Base-by-base conservation (phyloP, 2,329 filamentous ascomycete species). In the Westerdykella aurantiaca region DNA sequence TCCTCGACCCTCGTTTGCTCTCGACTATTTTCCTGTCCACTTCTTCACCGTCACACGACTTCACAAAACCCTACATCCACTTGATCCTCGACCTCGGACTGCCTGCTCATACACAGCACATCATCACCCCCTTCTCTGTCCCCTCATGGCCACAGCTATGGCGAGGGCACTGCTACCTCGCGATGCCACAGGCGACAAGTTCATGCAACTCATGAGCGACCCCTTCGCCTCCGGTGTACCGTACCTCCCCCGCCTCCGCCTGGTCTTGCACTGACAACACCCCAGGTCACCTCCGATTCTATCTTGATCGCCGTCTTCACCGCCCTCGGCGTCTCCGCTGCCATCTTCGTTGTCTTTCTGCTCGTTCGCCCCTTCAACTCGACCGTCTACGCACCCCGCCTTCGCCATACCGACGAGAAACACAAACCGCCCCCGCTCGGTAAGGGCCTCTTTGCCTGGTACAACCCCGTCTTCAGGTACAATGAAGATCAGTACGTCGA, bases 321-420 rank as follows among this genome's bases (percentile, higher is more conserved):
- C 17, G 95, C 91, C 3, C 63, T 96, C 37, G 85, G 81, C 43
- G 73, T 93, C 60, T 88, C 88, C 7, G 60, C 78, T 50, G 74
- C 82, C 54, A 83, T 95, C 55, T 83, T 88, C 49, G 64, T 95
- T 46, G 70, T 82, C 52, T 98, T 97, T 76, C 95, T 88, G 50
- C 73, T 96, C 57, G 75, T 97, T 43, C 86, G 93, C 48, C 93
- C 93, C 5, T 89, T 90, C 68, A 91, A 97, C 68, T 85, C 84
- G 44, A 80, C 91, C 55, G 88, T 98, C 38, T 98, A 98, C 70
- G 90, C 93, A 3, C 93, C 93, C 34, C 91, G 94, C 65, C 76
- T 94, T 39, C 95, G 95, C 66, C 85, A 96, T 73, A 86, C 88
- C 63, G 91, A 97, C 66, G 82, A 88, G 55, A 88, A 85, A 68